phyloP scores from a whole-genome alignment of 257 asterid species.

The Nicotiana noctiflora region DNA sequence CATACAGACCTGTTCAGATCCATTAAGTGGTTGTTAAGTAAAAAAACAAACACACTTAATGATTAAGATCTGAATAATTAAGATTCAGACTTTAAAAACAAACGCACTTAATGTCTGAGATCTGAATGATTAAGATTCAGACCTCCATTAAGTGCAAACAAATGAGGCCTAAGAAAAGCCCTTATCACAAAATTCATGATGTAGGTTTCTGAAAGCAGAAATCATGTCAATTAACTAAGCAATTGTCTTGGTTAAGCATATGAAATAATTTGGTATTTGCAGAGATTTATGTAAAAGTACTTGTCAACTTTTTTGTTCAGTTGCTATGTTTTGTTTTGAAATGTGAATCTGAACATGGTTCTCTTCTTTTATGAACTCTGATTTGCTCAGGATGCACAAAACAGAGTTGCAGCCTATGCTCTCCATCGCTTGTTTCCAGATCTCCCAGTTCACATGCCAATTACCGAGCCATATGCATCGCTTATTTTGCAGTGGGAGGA shows the following conservation, averaged over 20 bases:
- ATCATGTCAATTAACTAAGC: neutral
- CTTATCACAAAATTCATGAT: neutral
- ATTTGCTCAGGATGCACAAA: slow-evolving; percentile 72
- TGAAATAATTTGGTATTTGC: neutral
- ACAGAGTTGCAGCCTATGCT: slow-evolving; percentile 90
- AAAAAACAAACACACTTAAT: no score
- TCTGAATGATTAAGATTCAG: no score
- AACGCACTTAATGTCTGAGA: no score
- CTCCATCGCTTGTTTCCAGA: slow-evolving; percentile 77
- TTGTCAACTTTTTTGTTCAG: neutral
- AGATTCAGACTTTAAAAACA: no score
- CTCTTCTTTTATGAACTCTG: slow-evolving; percentile 9
- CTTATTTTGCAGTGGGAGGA: slow-evolving; percentile 76
- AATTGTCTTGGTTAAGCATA: neutral
- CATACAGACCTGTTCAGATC: no score
- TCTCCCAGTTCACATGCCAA: slow-evolving; percentile 78
- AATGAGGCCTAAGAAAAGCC: neutral
- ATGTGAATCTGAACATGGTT: neutral
- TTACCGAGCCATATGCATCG: slow-evolving; percentile 74
- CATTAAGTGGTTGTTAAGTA: no score
- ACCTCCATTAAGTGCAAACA: no score
- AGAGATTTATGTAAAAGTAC: neutral
- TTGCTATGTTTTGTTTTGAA: neutral
- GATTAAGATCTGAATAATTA: no score
- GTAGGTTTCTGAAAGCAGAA: neutral